Evolutionary conservation across 2,329 filamentous ascomycete species (phyloP), one percentile per base, ranked within the genome.

Genomic region (Paraphoma chrysanthemicola): DNA sequence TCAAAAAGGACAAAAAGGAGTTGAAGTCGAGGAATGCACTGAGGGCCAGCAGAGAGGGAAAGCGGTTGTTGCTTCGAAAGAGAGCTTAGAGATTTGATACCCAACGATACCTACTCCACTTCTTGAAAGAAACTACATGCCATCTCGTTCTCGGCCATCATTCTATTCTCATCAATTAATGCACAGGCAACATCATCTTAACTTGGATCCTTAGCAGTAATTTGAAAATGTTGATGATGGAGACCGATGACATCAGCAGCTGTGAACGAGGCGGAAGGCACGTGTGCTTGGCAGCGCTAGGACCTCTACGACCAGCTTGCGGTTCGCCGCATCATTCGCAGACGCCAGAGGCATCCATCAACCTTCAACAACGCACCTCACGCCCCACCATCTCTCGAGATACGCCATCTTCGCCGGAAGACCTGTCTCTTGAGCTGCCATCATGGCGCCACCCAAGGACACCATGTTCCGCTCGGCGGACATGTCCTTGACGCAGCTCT

Each of bases 401-500:
- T 64, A 72, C 66, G 69, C 64, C 56, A 39, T 51, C 54, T 54
- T 46, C 53, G 33, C 46, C 44, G 51, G 58, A 64, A 57, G 57
- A 58, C 62, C 68, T 69, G 67, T 66, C 63, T 66, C 63, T 61
- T 59, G 61, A 67, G 61, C 68, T 62, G 73, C 72, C 77, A 77
- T 61, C 77, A 89, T 89, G 87, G 86, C 83, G 79, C 80, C 83
- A 54, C 72, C 77, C 51, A 83, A 92, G 82, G 93, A 98, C 82
- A 97, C 93, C 80, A 91, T 97, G 84, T 98, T 99, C 89, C 94
- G 96, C 86, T 99, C 95, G 78, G 92, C 93, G 91, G 92, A 97
- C 81, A 99, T 99, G 95, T 97, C 93, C 86, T 90, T 99, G 90
- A 96, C 96, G 75, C 95, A 99, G 88, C 90, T 99, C 74, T 99